Conservation (phyloP, 345 rosid genomes). For the Cardamine occulta region DNA sequence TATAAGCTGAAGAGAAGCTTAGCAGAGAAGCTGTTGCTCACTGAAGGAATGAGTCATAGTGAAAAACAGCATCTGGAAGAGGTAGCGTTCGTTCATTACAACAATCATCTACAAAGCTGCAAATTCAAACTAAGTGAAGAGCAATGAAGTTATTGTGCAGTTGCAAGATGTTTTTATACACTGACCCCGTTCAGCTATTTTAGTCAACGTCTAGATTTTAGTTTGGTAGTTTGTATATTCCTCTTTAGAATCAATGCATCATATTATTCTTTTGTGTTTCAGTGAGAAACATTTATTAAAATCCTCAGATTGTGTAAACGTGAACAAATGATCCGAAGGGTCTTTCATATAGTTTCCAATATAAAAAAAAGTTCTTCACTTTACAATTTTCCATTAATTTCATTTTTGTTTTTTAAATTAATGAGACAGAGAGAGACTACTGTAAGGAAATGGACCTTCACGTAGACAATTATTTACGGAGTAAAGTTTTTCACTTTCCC, state of each 20-base stretch:
- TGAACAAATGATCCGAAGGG: no score
- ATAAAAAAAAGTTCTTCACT: not conserved
- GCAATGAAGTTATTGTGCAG: no score
- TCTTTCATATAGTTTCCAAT: not conserved
- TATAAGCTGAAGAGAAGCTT: constrained; percentile 54
- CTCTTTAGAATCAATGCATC: not conserved
- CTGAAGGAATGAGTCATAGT: constrained; percentile 25
- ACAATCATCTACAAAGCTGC: constrained; percentile 45
- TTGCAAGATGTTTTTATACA: constrained; percentile 6
- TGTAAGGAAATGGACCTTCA: constrained; percentile 1
- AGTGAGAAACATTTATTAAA: not conserved
- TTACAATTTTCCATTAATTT: not conserved
- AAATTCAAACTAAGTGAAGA: constrained; percentile 3
- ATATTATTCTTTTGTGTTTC: not conserved
- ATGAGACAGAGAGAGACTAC: constrained; percentile 10
- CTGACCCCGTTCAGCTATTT: not conserved
- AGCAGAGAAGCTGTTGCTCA: constrained; percentile 52
- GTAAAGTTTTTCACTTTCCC: not conserved
- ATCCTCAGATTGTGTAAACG: no score
- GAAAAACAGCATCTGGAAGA: constrained; percentile 45
- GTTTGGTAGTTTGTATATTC: constrained; percentile 16
- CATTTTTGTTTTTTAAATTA: not conserved
- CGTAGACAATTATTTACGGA: constrained; percentile 8
- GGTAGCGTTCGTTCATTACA: constrained; percentile 52
- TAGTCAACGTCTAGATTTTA: not conserved